These are phyloP conservation scores for Lactarius vividus DNA, from an alignment of 768 basidiomycete genomes.

Conservation along the genomic window DNA sequence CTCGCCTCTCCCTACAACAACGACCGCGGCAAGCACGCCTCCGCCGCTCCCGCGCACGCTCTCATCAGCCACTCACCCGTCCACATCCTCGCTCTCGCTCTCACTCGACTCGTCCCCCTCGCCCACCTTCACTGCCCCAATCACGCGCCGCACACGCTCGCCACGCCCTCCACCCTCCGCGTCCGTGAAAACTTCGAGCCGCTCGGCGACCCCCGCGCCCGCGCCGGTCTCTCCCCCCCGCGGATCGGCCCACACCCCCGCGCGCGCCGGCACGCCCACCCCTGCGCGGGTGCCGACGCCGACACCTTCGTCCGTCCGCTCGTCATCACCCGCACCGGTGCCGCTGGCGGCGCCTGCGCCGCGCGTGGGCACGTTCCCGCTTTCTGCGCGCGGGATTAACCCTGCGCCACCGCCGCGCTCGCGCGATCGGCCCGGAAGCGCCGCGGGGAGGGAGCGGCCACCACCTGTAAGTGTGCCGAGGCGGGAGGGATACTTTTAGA, in stretches of 20 bases:
- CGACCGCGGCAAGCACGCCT: background rate
- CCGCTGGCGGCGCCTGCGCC: background rate
- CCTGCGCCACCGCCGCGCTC: conserved; percentile 67
- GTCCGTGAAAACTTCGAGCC: conserved; percentile 11
- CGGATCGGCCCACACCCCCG: conserved; percentile 11
- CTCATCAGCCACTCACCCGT: conserved; percentile 7
- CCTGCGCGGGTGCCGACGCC: conserved; percentile 21
- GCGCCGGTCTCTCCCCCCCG: background rate
- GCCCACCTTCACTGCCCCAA: background rate
- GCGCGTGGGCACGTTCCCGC: background rate
- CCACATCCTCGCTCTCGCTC: background rate
- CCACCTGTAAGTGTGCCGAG: conserved; percentile 53
- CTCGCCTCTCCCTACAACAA: background rate
- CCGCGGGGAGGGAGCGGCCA: conserved; percentile 42
- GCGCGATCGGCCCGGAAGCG: conserved; percentile 61
- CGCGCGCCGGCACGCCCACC: conserved; percentile 5
- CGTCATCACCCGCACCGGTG: background rate
- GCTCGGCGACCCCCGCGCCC: conserved; percentile 6
- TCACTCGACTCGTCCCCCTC: background rate
- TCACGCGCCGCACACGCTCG: conserved; percentile 12
- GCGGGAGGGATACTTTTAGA: conserved; percentile 62
- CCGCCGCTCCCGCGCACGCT: background rate
- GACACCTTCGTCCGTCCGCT: background rate
- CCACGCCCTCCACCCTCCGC: conserved; percentile 16
- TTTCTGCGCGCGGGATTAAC: conserved; percentile 28